Evolutionary conservation across 1,284 basidiomycete species (phyloP).

Genomic region (Sparassis latifolia): DNA sequence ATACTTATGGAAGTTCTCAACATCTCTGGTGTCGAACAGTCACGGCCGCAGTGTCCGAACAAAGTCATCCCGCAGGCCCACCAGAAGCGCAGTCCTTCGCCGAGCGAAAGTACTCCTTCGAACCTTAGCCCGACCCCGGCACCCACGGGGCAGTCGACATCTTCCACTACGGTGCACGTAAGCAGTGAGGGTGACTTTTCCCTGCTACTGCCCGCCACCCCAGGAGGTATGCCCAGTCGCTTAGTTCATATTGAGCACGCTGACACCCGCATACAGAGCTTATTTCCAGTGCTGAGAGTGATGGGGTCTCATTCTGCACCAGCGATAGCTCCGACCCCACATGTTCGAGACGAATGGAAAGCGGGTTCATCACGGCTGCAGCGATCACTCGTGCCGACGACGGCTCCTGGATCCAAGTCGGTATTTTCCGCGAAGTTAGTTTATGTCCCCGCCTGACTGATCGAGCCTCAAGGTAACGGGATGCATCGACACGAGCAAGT

Average conservation of each 20-base stretch:
- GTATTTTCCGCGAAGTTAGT: background rate
- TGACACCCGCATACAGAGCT: conserved; percentile 24
- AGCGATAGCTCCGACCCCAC: conserved; percentile 16
- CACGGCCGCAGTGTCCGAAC: background rate
- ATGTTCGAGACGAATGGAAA: conserved; percentile 27
- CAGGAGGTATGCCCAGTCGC: conserved; percentile 27
- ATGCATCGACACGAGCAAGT: conserved; percentile 38
- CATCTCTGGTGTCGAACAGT: background rate
- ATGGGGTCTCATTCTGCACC: conserved; percentile 35
- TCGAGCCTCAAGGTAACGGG: conserved; percentile 35
- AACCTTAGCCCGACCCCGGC: conserved; percentile 37
- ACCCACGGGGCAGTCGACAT: conserved; percentile 35
- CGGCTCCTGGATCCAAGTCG: conserved; percentile 38
- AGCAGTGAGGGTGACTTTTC: conserved; percentile 30
- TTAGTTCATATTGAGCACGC: background rate
- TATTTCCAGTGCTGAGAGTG: conserved; percentile 38
- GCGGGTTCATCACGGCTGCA: conserved; percentile 38
- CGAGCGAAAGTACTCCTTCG: conserved; percentile 7
- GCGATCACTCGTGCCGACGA: conserved; percentile 31
- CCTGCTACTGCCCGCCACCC: conserved; percentile 30
- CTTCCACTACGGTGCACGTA: conserved; percentile 36
- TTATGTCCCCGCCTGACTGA: too few relatives aligned
- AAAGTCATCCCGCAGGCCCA: background rate
- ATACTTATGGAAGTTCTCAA: background rate
- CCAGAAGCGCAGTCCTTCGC: background rate